phyloP scores from a whole-genome alignment of 2,329 filamentous ascomycete genomes.

The Ceratocystis harringtonii region DNA sequence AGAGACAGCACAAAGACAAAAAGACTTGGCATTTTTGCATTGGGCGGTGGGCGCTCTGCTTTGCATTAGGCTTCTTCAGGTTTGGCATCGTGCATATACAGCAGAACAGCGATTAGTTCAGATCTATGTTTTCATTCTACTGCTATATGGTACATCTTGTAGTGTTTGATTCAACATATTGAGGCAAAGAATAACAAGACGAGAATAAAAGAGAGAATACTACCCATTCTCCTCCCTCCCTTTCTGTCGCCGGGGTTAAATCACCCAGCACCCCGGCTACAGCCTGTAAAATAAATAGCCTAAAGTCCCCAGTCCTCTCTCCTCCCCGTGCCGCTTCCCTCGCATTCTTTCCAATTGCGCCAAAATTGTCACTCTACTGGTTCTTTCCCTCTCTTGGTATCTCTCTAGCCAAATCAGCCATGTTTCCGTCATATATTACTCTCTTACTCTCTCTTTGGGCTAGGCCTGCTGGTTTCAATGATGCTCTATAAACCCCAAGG shows the following conservation, averaged over 20 bases:
- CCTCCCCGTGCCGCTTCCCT: background rate
- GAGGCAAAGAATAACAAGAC: background rate
- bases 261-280: background rate
- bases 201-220: background rate
- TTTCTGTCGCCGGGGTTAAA: background rate
- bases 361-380: too few relatives aligned
- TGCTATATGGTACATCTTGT: too few relatives aligned
- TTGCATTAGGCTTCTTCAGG: too few relatives aligned
- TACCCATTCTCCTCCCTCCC: background rate
- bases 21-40: background rate
- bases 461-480: background rate
- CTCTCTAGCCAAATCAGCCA: too few relatives aligned
- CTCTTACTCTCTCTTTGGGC: background rate
- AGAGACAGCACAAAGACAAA: too few relatives aligned
- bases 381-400: too few relatives aligned
- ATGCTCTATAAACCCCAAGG: background rate
- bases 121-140: too few relatives aligned
- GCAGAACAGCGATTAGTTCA: too few relatives aligned
- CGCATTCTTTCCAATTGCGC: too few relatives aligned
- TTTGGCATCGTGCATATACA: too few relatives aligned
- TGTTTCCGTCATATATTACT: background rate
- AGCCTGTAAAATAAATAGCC: background rate
- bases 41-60: background rate
- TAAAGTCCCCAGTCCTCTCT: background rate
- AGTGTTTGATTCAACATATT: background rate